phyloP scores from a whole-genome alignment of 192 early-diverging fungal genomes.

The Bifiguratus adelaidae region DNA sequence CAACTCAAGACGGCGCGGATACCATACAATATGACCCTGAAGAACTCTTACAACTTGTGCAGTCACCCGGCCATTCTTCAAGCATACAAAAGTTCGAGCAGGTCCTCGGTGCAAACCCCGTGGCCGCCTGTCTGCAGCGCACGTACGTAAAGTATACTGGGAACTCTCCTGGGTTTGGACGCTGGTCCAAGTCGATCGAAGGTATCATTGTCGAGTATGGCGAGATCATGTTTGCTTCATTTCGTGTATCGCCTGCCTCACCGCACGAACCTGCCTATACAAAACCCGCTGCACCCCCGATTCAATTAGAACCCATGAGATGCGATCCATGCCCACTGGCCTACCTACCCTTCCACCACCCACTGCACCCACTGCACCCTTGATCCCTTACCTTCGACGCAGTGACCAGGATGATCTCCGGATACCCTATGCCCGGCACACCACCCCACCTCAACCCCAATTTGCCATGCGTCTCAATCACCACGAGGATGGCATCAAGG shows the following conservation, averaged over 20 bases:
- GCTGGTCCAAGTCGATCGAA: not conserved
- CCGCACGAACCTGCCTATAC: not conserved
- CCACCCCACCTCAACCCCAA: not conserved
- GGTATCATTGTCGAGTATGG: conserved; percentile 14
- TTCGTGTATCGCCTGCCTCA: not conserved
- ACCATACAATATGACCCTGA: not conserved
- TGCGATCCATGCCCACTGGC: not conserved
- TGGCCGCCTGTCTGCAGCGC: not conserved
- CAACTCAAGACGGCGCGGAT: not conserved
- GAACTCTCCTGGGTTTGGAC: too few relatives aligned
- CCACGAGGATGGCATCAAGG: not conserved
- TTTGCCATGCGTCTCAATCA: not conserved
- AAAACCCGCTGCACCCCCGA: too few relatives aligned
- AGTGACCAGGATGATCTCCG: too few relatives aligned
- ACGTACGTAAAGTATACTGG: not conserved
- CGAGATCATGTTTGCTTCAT: conserved; percentile 11
- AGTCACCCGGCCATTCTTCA: not conserved
- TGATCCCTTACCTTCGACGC: too few relatives aligned
- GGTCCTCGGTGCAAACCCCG: not conserved
- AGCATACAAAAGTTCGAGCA: not conserved
- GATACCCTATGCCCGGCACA: not conserved
- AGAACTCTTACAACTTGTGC: not conserved
- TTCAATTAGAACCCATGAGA: too few relatives aligned
- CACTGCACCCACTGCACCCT: not conserved
- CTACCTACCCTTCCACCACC: not conserved